Percentiles rank a stretch among this genome's conserved stretches.
These are phyloP conservation scores for Microdochium bolleyi DNA, from an alignment of 2,329 filamentous ascomycete genomes.

Conservation along the genomic window DNA sequence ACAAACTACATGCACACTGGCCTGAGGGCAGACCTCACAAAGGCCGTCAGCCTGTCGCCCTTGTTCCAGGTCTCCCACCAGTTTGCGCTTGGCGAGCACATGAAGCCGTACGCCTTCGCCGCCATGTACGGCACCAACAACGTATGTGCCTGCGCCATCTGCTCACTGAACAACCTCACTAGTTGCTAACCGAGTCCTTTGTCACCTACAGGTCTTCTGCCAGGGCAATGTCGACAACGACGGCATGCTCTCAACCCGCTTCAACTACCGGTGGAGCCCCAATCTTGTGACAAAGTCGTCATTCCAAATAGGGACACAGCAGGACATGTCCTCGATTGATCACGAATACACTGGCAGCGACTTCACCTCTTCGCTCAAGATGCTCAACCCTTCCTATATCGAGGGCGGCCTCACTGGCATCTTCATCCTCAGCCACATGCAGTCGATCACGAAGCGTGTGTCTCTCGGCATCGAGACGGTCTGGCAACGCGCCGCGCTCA, in stretches of 20 bases:
- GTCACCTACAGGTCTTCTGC: slow-evolving; percentile 65
- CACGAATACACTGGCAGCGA: slow-evolving; percentile 92
- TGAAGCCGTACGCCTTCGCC: slow-evolving; percentile 92
- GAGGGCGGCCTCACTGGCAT: slow-evolving; percentile 93
- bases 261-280: slow-evolving; percentile 85
- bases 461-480: slow-evolving; percentile 83
- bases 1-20: slow-evolving; percentile 97
- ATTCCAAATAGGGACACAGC: slow-evolving; percentile 65
- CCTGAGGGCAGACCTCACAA: slow-evolving; percentile 91
- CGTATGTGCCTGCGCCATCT: slow-evolving; percentile 45
- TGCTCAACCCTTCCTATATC: slow-evolving; percentile 88
- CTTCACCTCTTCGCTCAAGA: slow-evolving; percentile 88
- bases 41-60: slow-evolving; percentile 87
- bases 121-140: slow-evolving; percentile 89
- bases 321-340: slow-evolving; percentile 88
- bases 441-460: slow-evolving; percentile 81
- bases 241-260: slow-evolving; percentile 75
- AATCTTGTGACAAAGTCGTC: slow-evolving; percentile 80
- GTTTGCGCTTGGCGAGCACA: slow-evolving; percentile 86
- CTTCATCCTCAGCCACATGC: slow-evolving; percentile 90
- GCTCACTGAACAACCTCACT: neutral
- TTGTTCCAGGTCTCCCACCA: slow-evolving; percentile 97
- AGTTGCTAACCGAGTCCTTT: neutral
- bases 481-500: slow-evolving; percentile 81
- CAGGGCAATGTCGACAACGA: slow-evolving; percentile 96